These are phyloP conservation scores for Pythium aristosporum DNA, from an alignment of 352 stramenopile genomes.

Conservation along the genomic window DNA sequence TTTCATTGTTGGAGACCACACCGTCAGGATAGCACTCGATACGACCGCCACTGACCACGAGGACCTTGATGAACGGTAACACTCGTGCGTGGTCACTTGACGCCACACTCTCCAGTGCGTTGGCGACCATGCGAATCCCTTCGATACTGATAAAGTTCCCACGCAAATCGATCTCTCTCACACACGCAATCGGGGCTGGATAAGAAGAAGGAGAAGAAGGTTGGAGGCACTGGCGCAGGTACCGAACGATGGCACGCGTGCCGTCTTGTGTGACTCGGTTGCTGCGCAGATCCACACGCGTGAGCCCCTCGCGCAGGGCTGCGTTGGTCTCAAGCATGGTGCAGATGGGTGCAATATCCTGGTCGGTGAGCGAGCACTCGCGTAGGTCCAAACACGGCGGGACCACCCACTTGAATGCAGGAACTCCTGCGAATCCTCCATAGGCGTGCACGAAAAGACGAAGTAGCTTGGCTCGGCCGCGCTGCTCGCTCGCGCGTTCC, in stretches of 20 bases:
- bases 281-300: constrained; percentile 48
- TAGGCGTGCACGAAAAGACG: constrained; percentile 36
- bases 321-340: constrained; percentile 36
- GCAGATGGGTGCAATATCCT: constrained; percentile 44
- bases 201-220: not conserved
- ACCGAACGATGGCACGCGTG: constrained; percentile 32
- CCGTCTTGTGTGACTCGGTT: constrained; percentile 63
- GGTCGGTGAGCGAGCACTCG: constrained; percentile 53
- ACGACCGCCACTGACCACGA: constrained; percentile 43
- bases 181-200: constrained; percentile 20
- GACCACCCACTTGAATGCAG: not conserved
- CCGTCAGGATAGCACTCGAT: constrained; percentile 53
- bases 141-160: constrained; percentile 74
- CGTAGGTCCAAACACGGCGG: constrained; percentile 37
- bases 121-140: constrained; percentile 55
- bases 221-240: constrained; percentile 26
- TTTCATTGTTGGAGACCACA: constrained; percentile 11
- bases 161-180: constrained; percentile 60
- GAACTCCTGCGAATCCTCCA: not conserved
- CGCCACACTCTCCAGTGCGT: constrained; percentile 39
- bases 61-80: constrained; percentile 35
- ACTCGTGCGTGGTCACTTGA: constrained; percentile 1
- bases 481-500: constrained; percentile 43
- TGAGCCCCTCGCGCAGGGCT: constrained; percentile 15
- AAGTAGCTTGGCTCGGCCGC: constrained; percentile 49